Evolutionary conservation across 1,284 basidiomycete species (phyloP).

Genomic region (Puccinia novopanici): DNA sequence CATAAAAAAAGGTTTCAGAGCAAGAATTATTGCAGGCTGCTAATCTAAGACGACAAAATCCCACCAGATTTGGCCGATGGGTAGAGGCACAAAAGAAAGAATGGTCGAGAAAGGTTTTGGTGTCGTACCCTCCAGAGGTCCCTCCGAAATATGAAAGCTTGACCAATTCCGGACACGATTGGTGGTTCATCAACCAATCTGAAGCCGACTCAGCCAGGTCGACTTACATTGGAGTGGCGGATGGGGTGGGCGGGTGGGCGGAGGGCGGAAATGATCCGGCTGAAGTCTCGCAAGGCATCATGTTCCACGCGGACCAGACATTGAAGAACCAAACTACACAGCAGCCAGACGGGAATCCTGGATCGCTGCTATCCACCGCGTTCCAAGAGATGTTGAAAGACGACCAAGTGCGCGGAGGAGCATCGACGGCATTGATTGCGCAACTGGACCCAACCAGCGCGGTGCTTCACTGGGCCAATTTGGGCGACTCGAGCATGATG

Average conservation of each 20-base stretch:
- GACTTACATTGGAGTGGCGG: slow-evolving; percentile 32
- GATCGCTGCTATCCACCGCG: slow-evolving; percentile 8
- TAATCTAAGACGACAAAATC: not conserved
- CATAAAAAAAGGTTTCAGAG: slow-evolving; percentile 7
- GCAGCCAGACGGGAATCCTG: not conserved
- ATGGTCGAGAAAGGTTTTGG: slow-evolving; percentile 1
- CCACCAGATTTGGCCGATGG: slow-evolving; percentile 23
- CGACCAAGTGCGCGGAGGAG: slow-evolving; percentile 16
- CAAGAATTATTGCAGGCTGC: not conserved
- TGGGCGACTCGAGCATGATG: slow-evolving; percentile 41
- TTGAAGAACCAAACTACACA: not conserved
- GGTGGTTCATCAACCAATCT: slow-evolving; percentile 42
- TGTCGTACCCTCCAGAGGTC: not conserved
- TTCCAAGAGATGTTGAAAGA: slow-evolving; percentile 33
- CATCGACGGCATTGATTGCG: slow-evolving; percentile 43
- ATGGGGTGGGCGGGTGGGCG: slow-evolving; percentile 47
- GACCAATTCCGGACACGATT: slow-evolving; percentile 44
- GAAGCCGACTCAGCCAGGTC: not conserved
- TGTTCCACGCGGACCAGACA: slow-evolving; percentile 32
- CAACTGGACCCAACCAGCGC: slow-evolving; percentile 17
- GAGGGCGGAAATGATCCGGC: slow-evolving; percentile 40
- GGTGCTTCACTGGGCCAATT: slow-evolving; percentile 15
- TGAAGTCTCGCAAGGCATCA: slow-evolving; percentile 41
- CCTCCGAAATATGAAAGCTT: slow-evolving; percentile 17
- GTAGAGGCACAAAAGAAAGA: slow-evolving; percentile 8